Evolutionary conservation across 148 eudicot genomes (phyloP), one percentile per base, ranked within the genome.

Genomic region (Cornus kousa): DNA sequence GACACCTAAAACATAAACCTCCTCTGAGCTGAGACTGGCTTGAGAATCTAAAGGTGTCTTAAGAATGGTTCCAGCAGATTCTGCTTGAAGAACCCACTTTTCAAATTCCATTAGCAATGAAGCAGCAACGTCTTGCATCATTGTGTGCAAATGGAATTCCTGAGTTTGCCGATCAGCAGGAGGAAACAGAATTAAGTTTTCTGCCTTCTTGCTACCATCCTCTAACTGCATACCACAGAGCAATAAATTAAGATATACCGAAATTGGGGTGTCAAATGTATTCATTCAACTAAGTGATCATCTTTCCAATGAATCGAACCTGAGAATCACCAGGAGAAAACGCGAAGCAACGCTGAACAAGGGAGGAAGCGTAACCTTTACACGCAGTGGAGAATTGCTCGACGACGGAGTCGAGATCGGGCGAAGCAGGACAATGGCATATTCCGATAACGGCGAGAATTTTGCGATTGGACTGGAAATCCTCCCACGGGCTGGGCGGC

Each of bases 1-100:
- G 89, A 89, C 91, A 94, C 98, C 97, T 91, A 91, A 93, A 93
- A 85, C 83, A 90, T 90, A 87, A 89, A 96, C 99, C 98, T 96
- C 99, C 97, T 96, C 98, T 86, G 99, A 96, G 87, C 90, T 90
- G 85, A 96, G 98, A 90, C 90, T 93, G 71, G 99, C 93, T 95
- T 95, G 97, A 82, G 99, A 95, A 90, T 95, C 97, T 73, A 95
- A 82, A 78, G 99, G 99, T 37, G 99, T 95, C 89, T 95, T 95
- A 71, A 95, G 87, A 83, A 95, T 93, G 67, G 97, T 93, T 81
- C 99, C 99, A 69, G 90, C 95, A 76, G 99, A 90, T 82, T 93
- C 98, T 16, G 98, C 97, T 82, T 88, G 87, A 62, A 96, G 97
- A 80, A 91, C 98, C 93, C 93, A 93, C 73, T 92, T 93, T 80